These are phyloP conservation scores for Onygenales sp. DNA, from an alignment of 2,329 filamentous ascomycete species.

Conservation along the genomic window DNA sequence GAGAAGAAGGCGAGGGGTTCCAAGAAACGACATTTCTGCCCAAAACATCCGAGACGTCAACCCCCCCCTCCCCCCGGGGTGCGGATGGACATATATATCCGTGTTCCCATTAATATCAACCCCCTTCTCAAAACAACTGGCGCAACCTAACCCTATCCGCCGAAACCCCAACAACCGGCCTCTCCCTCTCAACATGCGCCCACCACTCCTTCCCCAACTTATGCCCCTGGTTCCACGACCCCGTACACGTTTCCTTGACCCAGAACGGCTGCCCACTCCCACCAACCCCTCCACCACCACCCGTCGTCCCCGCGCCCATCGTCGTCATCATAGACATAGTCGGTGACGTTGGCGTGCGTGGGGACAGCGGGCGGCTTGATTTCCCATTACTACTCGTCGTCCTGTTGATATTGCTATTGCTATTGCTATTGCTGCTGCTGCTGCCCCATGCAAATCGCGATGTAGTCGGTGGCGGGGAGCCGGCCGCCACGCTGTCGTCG, in stretches of 20 bases:
- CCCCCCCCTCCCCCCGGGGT: background rate
- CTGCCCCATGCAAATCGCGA: constrained; percentile 10
- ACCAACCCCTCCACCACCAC: background rate
- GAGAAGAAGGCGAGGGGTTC: too few relatives aligned
- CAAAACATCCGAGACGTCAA: too few relatives aligned
- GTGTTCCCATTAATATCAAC: background rate
- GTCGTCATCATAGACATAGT: constrained; percentile 3
- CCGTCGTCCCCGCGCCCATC: background rate
- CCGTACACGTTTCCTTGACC: constrained; percentile 34
- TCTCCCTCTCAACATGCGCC: constrained; percentile 36
- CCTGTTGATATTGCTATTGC: constrained; percentile 2
- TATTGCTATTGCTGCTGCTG: constrained; percentile 1
- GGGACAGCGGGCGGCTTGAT: constrained; percentile 1
- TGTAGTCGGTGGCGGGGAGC: constrained; percentile 4
- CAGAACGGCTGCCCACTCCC: constrained; percentile 20
- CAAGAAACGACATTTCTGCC: too few relatives aligned
- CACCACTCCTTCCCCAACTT: constrained; percentile 33
- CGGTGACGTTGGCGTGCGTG: constrained; percentile 12
- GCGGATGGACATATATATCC: constrained; percentile 11
- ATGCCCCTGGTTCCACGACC: constrained; percentile 33
- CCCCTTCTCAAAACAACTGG: constrained; percentile 1
- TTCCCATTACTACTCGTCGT: constrained; percentile 4
- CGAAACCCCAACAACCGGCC: constrained; percentile 9
- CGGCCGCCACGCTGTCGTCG: constrained; percentile 6
- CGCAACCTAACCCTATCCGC: constrained; percentile 1